A percentile compares a stretch with the other conserved stretches of the same genome.
Evolutionary conservation across 306 rosid species (phyloP).

Genomic region (Cucurbita maxima): DNA sequence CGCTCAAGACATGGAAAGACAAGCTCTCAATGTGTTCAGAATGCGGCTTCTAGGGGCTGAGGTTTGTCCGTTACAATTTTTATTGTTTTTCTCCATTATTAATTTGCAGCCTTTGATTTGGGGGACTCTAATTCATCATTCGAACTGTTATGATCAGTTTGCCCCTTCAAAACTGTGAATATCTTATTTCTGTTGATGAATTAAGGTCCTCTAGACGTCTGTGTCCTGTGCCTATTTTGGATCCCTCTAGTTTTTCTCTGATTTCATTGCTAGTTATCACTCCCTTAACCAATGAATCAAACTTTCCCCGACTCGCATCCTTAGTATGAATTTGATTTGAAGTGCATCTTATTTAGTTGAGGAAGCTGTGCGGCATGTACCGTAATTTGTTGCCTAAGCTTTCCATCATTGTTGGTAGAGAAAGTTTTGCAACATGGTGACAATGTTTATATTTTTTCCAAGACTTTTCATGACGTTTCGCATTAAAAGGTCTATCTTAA

Average conservation of each 20-base stretch:
- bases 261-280: background rate
- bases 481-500: background rate
- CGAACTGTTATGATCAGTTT: background rate
- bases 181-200: background rate
- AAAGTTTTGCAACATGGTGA: background rate
- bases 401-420: background rate
- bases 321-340: background rate
- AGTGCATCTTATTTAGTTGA: background rate
- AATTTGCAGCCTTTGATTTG: background rate
- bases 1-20: constrained; percentile 96
- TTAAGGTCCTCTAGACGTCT: background rate
- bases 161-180: background rate
- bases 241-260: background rate
- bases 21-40: constrained; percentile 87
- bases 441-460: background rate
- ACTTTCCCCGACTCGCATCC: background rate
- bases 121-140: background rate
- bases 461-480: background rate
- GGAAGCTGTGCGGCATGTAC: background rate
- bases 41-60: constrained; percentile 97
- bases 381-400: background rate
- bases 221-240: background rate
- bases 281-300: background rate
- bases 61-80: constrained; percentile 33
- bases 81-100: background rate